Base-by-base conservation (phyloP, 202 grass and related monocot species). In the Schoenoplectus tabernaemontani region DNA sequence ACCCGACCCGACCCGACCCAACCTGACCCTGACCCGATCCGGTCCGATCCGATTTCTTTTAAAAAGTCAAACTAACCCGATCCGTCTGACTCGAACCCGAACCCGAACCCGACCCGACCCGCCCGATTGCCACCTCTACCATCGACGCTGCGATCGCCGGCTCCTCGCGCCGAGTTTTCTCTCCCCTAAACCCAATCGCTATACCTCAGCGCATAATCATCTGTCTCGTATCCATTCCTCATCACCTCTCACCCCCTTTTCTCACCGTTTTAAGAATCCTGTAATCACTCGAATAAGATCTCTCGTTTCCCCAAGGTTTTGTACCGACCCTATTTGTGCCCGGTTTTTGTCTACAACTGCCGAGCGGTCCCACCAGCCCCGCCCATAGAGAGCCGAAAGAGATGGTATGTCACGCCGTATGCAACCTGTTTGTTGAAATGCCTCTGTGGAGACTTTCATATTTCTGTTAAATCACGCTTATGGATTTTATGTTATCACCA, bases 361-460 rank as follows among this genome's bases (percentile, higher is more conserved):
- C 0, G 26, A 74, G n/a, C n/a, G n/a, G n/a, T n/a, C n/a, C n/a
- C n/a, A n/a, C n/a, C n/a, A n/a, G n/a, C n/a, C n/a, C n/a, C n/a
- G n/a, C n/a, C n/a, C n/a, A n/a, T n/a, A n/a, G n/a, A n/a, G n/a
- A n/a, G n/a, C n/a, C n/a, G n/a, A n/a, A n/a, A n/a, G n/a, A n/a
- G n/a, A n/a, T n/a, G n/a, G n/a, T n/a, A n/a, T n/a, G n/a, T n/a
- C n/a, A n/a, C n/a, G n/a, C n/a, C n/a, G 77, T 22, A 41, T 7
- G 39, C 41, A 78, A 59, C 15, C 77, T 62, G 41, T 62, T 43
- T 79, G 53, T 79, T 64, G 9, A 74, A 74, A 74, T 74, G 43
- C 69, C 69, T 51, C 44, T 72, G 11, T 16, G 66, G 64, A 37
- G 2, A 15, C 46, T n/a, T n/a, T 70, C 7, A 70, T 46, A 4